Base-by-base conservation (phyloP, 2,329 filamentous ascomycete genomes). In the Penicillium psychrosexuale region DNA sequence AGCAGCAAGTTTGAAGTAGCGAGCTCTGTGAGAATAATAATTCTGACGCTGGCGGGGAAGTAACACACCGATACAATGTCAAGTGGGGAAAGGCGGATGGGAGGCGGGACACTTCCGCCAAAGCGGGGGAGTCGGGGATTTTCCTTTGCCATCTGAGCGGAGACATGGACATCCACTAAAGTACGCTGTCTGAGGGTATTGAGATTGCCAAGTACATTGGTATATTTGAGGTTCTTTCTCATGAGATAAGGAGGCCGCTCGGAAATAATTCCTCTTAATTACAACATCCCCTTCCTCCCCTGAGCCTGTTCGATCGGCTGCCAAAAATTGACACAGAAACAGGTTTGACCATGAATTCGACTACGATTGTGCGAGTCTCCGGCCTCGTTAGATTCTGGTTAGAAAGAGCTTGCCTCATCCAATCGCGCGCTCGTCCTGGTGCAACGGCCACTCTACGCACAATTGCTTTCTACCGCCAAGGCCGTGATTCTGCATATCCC, bases 71-170 rank as follows among this genome's bases (percentile, higher is more conserved):
- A 24, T 24, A 24, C 22, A 24, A n/a, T 28, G 45, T 13, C 27
- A 28, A 5, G 27, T 19, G 47, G 36, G n/a, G 24, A 15, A 5
- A 30, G 9, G 49, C 49, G 42, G 42, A 13, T 52, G 50, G 8
- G 28, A 52, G 42, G 50, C 28, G 50, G 50, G 27, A 52, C 28
- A 19, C n/a, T 27, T 47, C 50, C 43, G 27, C 34, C 42, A 33
- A 37, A 47, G 42, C 34, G 49, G 42, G 40, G 42, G 42, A 19
- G 15, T 22, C 15, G 24, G 39, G 39, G 40, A 24, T 19, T 24
- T 24, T 24, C 22, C 5, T 24, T 17, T 43, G 15, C 4, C 34
- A 3, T 3, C 37, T 33, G n/a, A 30, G 31, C 33, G 30, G 48
- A 22, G 40, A 46, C 27, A 7, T 13, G 19, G 33, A 22, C 22